A percentile compares a stretch with the other conserved stretches of the same genome.
phyloP scores from a whole-genome alignment of 2,329 filamentous ascomycete genomes.

The Tolypocladium inflatum region DNA sequence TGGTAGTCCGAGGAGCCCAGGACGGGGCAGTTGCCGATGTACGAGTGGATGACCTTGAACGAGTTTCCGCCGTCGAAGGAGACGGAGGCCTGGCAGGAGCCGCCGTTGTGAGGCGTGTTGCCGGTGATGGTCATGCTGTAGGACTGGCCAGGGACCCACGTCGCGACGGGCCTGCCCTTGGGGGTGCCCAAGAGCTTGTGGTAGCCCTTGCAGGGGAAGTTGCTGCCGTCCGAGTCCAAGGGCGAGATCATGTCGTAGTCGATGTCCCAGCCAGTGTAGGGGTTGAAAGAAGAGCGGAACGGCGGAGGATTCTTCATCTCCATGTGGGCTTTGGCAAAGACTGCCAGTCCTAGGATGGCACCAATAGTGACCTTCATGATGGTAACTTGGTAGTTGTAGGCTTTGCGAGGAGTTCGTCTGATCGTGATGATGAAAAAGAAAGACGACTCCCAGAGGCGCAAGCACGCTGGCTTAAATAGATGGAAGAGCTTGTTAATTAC shows the following conservation, averaged over 20 bases:
- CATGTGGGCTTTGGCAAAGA: conserved; percentile 44
- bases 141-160: conserved; percentile 50
- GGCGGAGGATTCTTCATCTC: conserved; percentile 44
- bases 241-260: conserved; percentile 69
- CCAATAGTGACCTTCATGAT: neutral
- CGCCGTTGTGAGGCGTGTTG: conserved; percentile 55
- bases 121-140: conserved; percentile 58
- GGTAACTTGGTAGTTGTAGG: neutral
- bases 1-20: conserved; percentile 39
- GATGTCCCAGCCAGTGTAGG: conserved; percentile 32
- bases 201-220: conserved; percentile 71
- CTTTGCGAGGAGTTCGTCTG: neutral
- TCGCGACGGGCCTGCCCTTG: conserved; percentile 44
- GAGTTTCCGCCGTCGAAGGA: conserved; percentile 62
- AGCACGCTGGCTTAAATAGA: neutral
- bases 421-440: neutral
- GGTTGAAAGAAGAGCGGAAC: conserved; percentile 43
- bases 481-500: neutral
- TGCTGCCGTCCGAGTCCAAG: conserved; percentile 45
- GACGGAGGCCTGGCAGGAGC: conserved; percentile 67
- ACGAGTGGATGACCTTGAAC: conserved; percentile 58
- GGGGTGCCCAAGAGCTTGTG: conserved; percentile 36
- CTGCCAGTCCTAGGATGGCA: conserved; percentile 29
- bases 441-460: neutral
- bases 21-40: conserved; percentile 44